Conservation (phyloP, 2,329 filamentous ascomycete genomes). For the Xylariaceae sp. region DNA sequence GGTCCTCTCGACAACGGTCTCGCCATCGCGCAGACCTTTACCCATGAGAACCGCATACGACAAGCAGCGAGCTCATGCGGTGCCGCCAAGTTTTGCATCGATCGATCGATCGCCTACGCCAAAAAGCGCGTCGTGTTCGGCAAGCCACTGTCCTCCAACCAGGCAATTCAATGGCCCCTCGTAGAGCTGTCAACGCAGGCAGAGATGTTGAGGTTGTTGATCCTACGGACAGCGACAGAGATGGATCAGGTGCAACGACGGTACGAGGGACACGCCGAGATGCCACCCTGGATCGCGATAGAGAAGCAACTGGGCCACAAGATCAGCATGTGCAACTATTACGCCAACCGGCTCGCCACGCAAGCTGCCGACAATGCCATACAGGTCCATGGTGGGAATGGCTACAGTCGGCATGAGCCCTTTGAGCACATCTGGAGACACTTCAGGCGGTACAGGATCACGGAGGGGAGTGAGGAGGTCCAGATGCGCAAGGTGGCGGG, state of each 20-base stretch:
- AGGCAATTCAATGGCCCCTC: constrained; percentile 61
- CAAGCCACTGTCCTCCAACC: constrained; percentile 52
- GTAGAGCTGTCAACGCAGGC: constrained; percentile 59
- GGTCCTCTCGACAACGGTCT: constrained; percentile 50
- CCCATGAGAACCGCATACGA: constrained; percentile 62
- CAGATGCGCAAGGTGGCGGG: constrained; percentile 63
- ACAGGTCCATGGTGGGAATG: constrained; percentile 57
- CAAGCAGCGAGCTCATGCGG: constrained; percentile 59
- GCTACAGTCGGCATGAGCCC: constrained; percentile 50
- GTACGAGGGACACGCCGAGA: constrained; percentile 20
- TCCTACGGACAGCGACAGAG: constrained; percentile 56
- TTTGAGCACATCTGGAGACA: constrained; percentile 65
- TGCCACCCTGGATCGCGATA: constrained; percentile 44
- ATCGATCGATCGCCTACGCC: constrained; percentile 53
- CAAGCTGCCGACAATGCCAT: constrained; percentile 60
- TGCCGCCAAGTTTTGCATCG: constrained; percentile 56
- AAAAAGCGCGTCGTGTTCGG: constrained; percentile 51
- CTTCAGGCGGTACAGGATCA: constrained; percentile 59
- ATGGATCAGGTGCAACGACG: constrained; percentile 51
- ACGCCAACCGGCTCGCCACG: constrained; percentile 56
- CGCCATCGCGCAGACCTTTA: constrained; percentile 59
- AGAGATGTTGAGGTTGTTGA: constrained; percentile 57
- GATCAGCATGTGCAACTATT: constrained; percentile 64
- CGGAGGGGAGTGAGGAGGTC: constrained; percentile 61
- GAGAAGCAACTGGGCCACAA: constrained; percentile 57